A percentile compares a stretch with the other conserved stretches of the same genome.
These are phyloP conservation scores for Leccinum longicurvipes DNA, from an alignment of 768 basidiomycete genomes.

Conservation along the genomic window DNA sequence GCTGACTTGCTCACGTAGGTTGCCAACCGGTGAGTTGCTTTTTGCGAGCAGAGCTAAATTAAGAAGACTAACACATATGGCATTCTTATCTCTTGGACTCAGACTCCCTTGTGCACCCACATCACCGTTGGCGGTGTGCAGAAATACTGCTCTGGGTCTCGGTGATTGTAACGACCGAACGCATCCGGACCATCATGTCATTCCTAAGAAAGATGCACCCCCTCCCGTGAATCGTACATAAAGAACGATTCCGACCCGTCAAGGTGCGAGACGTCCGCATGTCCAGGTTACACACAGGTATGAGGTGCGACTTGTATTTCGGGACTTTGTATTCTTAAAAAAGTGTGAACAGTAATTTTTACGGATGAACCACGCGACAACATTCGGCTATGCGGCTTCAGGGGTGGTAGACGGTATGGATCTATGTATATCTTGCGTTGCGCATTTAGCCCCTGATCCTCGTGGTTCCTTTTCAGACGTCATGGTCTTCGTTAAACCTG, in stretches of 20 bases:
- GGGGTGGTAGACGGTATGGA: constrained; percentile 75
- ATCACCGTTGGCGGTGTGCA: too few species aligned
- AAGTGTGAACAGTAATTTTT: constrained; percentile 43
- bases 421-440: background rate
- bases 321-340: background rate
- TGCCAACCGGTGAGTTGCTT: constrained; percentile 57
- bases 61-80: too few species aligned
- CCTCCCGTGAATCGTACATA: constrained; percentile 16
- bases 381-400: constrained; percentile 84
- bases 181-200: constrained; percentile 71
- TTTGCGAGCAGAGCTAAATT: too few species aligned
- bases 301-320: constrained; percentile 13
- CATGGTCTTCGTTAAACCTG: too few species aligned
- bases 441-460: background rate
- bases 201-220: constrained; percentile 30
- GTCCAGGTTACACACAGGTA: constrained; percentile 88
- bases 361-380: constrained; percentile 75
- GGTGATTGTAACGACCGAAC: constrained; percentile 75
- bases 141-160: constrained; percentile 86
- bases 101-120: too few species aligned
- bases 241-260: constrained; percentile 58
- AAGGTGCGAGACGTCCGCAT: constrained; percentile 67
- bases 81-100: too few species aligned
- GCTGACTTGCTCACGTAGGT: constrained; percentile 87
- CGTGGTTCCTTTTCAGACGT: constrained; percentile 44